Base-by-base conservation (phyloP, 2,329 filamentous ascomycete species). In the Aspergillus transmontanensis region DNA sequence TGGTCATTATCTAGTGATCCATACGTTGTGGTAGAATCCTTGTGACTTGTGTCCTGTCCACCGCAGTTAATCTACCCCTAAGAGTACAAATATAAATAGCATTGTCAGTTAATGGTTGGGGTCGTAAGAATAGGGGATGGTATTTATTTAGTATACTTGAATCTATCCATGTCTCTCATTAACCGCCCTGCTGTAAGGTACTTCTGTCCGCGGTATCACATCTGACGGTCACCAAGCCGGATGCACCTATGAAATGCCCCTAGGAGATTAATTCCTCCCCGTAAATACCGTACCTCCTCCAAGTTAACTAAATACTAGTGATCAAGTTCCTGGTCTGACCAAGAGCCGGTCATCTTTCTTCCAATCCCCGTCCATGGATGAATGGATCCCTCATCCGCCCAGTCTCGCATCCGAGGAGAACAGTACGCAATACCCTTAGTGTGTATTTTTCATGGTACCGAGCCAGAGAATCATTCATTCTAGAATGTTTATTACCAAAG, bases 351-450 rank as follows among this genome's bases (percentile, higher is more conserved):
- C 30, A 23, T 32, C 30, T 43, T 26, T 51, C 21, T 51, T 30
- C 48, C 48, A 53, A 53, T 28, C 26, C 48, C 21, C 7, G 36
- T 32, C 9, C 26, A 32, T 43, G 43, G 16, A 41, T 19, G 16
- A 39, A 62, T 50, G 56, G 60, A 21, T 58, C 55, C 60, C 41
- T 56, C 57, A 51, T 63, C 61, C 53, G 51, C 36, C 34, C 51
- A 21, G 58, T 54, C 58, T 63, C 57, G 50, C 51, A 63, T 63
- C 57, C 41, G 50, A 60, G 36, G 26, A 28, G 26, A 19, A 39
- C 14, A 11, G 11, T 21, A 46, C 21, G 16, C 28, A 16, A 16
- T 58, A 28, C 36, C 30, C 7, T 16, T 28, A 28, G 23, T 41
- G 16, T n/a, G 48, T 51, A 26, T 36, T 36, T 32, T 54, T 34